A percentile compares a stretch with the other conserved stretches of the same genome.
phyloP scores from a whole-genome alignment of 345 rosid species.

The Bretschneidera sinensis region DNA sequence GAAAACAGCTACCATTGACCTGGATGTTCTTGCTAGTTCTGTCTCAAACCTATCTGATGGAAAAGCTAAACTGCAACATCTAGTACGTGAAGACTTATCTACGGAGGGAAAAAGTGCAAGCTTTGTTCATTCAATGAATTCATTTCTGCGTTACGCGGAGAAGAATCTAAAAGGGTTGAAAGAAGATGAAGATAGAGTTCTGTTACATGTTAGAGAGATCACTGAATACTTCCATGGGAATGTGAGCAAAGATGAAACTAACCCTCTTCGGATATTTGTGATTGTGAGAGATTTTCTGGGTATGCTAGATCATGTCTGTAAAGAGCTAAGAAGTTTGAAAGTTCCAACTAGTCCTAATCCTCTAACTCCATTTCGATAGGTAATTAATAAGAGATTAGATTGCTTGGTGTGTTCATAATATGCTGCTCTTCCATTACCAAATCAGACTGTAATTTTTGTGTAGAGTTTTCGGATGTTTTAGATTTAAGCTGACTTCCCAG shows the following conservation, averaged over 20 bases:
- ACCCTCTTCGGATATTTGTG: slow-evolving; percentile 84
- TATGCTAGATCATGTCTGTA: slow-evolving; percentile 90
- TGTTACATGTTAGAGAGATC: slow-evolving; percentile 64
- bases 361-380: slow-evolving; percentile 73
- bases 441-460: not conserved
- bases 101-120: slow-evolving; percentile 42
- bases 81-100: slow-evolving; percentile 36
- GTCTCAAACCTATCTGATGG: slow-evolving; percentile 77
- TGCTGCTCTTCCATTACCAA: not conserved
- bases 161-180: slow-evolving; percentile 56
- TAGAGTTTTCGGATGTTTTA: not conserved
- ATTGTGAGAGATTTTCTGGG: slow-evolving; percentile 96
- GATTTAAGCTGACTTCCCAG: too few relatives aligned
- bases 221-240: slow-evolving; percentile 95
- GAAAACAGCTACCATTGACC: slow-evolving; percentile 83
- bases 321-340: slow-evolving; percentile 70
- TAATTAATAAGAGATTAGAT: not conserved
- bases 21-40: slow-evolving; percentile 81
- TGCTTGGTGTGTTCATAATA: slow-evolving; percentile 3
- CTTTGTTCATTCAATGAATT: slow-evolving; percentile 55
- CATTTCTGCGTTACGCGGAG: slow-evolving; percentile 52
- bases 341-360: slow-evolving; percentile 61
- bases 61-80: slow-evolving; percentile 40
- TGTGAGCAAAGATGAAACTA: slow-evolving; percentile 78
- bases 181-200: slow-evolving; percentile 66